Evolutionary conservation across 129 eudicot species (phyloP), one percentile per base, ranked within the genome.

Genomic region (Chrysanthemum seticuspe): DNA sequence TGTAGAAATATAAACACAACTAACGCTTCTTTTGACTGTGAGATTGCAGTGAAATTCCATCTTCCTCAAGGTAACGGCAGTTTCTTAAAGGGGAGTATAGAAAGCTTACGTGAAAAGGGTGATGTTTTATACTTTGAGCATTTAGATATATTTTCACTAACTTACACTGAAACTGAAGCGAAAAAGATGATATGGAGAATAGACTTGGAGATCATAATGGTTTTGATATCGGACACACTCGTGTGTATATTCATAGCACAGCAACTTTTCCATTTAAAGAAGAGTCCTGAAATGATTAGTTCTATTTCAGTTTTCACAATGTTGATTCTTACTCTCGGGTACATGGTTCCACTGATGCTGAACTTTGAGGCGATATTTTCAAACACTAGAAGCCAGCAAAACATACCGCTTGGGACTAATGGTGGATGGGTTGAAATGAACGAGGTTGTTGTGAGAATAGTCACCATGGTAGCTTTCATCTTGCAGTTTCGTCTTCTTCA

Each of bases 171-270:
- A 27, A 2, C 16, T 2, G 79, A 65, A 62, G 86, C 85, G 2
- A 71, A 36, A 55, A 49, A 69, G 53, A 67, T 79, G 10, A 65
- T 84, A 55, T 87, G 96, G 98, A 87, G 90, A 75, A 89, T 89
- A 88, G 90, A 87, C 62, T 70, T 89, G 14, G 92, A 89, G 81
- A 87, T 87, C 81, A 72, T 65, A 4, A 69, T 89, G 91, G 96
- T 85, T 15, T 82, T 92, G 83, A 72, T 87, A 63, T 82, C 95
- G 2, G 86, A 81, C 79, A 83, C 95, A 3, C 83, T 92, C 13
- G 55, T 79, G 16, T 89, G 96, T 74, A 13, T 89, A 34, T 89
- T 82, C 15, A 63, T 80, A 4, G 90, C 65, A 16, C 48, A 69
- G 16, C 97, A 89, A 56, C 51, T 89, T 16, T 81, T 84, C 15